Base-by-base conservation (phyloP, 805 yeast genomes). In the Candida sithepensis region DNA sequence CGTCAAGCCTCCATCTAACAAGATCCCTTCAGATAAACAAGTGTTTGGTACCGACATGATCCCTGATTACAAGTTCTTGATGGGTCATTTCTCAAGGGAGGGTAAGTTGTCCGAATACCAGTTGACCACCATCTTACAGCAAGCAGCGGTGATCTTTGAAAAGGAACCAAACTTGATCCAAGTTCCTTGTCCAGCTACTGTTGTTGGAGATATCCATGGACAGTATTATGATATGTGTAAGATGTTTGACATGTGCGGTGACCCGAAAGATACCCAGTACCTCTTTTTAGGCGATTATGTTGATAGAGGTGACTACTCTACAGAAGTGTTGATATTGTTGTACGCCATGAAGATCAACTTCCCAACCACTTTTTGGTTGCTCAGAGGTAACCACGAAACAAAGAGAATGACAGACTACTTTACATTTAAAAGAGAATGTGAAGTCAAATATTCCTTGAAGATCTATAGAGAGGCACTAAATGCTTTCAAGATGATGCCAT, bases 121-220 rank as follows among this genome's bases (percentile, higher is more conserved):
- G 60, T 83, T 88, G 1, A 60, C 81, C 39, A 73, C 71, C 42
- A 91, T 92, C 46, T 64, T 92, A 41, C 61, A 72, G 13, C 69
- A 67, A 57, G 95, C 94, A 10, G 79, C 88, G 0, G 73, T 72
- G 18, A 65, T 84, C 7, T 72, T 94, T 47, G 64, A 74, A 20
- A 64, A 68, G 34, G 98, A 92, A 60, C 92, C 96, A 2, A 92
- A 86, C 58, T 63, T 94, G 59, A 70, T 92, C 41, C 74, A 74
- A 21, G 85, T 94, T 2, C 88, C 88, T 1, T 96, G 97, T 2
- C 99, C 98, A 0, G 85, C 91, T 2, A 89, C 96, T 1, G 91
- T 94, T 3, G 90, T 96, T 67, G 99, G 99, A 44, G 98, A 92
- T 66, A 80, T 92, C 14, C 98, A 92, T 66, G 99, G 99, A n/a